A percentile compares a stretch with the other conserved stretches of the same genome.
These are phyloP conservation scores for Nothophytophthora sp. DNA, from an alignment of 352 stramenopile species.

Conservation along the genomic window DNA sequence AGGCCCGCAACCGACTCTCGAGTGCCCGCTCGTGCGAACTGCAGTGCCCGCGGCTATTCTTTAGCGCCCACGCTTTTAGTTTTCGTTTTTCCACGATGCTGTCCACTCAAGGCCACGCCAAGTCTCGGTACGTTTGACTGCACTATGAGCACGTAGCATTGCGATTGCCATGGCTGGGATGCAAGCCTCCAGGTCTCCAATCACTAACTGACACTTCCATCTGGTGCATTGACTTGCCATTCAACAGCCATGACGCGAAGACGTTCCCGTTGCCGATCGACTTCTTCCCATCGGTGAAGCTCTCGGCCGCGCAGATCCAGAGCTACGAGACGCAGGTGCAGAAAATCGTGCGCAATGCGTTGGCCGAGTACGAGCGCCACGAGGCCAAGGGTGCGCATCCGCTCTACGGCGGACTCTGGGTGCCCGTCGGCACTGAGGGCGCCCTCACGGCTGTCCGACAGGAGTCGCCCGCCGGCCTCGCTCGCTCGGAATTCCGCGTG, in stretches of 20 bases:
- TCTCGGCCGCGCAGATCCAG: slow-evolving; percentile 29
- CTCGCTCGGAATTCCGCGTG: slow-evolving; percentile 42
- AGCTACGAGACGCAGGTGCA: slow-evolving; percentile 33
- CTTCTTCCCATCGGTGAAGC: slow-evolving; percentile 38
- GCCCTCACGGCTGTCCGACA: slow-evolving; percentile 36
- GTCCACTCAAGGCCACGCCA: slow-evolving; percentile 16
- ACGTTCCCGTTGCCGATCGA: slow-evolving; percentile 39
- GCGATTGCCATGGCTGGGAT: too few species aligned
- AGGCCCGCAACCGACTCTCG: slow-evolving; percentile 25
- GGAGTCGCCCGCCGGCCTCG: slow-evolving; percentile 16
- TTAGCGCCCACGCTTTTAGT: slow-evolving; percentile 18
- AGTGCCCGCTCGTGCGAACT: slow-evolving; percentile 5
- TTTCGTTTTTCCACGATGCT: slow-evolving; percentile 28
- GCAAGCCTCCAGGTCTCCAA: too few species aligned
- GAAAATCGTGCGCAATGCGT: slow-evolving; percentile 26
- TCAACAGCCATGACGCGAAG: slow-evolving; percentile 27
- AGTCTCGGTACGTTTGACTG: slow-evolving; percentile 27
- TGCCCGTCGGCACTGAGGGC: slow-evolving; percentile 22
- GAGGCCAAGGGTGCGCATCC: slow-evolving; percentile 33
- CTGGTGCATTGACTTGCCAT: not conserved
- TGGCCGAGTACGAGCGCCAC: slow-evolving; percentile 36
- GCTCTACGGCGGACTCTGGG: slow-evolving; percentile 31
- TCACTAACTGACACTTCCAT: too few species aligned
- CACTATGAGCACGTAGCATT: too few species aligned
- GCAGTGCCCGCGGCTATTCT: slow-evolving; percentile 17